Evolutionary conservation across 2,329 filamentous ascomycete species (phyloP).

Genomic region (Emmonsiellopsis sp.): DNA sequence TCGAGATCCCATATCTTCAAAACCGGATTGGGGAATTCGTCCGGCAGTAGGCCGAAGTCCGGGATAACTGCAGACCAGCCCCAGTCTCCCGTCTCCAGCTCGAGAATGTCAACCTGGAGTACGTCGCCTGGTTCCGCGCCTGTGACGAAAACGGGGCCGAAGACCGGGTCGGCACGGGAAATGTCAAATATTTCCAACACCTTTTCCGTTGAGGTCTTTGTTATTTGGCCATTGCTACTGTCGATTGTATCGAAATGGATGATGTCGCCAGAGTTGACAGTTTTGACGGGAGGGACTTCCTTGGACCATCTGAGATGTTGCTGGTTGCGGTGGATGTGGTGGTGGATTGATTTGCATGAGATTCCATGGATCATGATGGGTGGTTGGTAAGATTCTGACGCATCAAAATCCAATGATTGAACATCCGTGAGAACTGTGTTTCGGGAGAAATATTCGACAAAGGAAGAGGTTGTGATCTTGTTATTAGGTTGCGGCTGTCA

Average conservation of each 20-base stretch:
- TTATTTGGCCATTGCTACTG: conserved; percentile 43
- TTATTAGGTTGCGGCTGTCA: too few relatives aligned
- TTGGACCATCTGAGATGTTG: conserved; percentile 43
- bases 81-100: conserved; percentile 36
- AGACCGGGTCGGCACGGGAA: conserved; percentile 37
- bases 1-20: conserved; percentile 44
- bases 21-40: conserved; percentile 36
- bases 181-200: conserved; percentile 35
- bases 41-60: conserved; percentile 41
- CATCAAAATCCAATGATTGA: too few relatives aligned
- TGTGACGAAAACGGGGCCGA: conserved; percentile 42
- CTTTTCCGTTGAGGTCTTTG: conserved; percentile 30
- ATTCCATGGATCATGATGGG: conserved; percentile 13
- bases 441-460: too few relatives aligned
- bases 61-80: conserved; percentile 47
- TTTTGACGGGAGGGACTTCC: conserved; percentile 35
- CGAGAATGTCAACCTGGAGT: conserved; percentile 42
- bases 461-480: too few relatives aligned
- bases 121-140: conserved; percentile 44
- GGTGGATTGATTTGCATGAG: conserved; percentile 17
- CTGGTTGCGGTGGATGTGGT: conserved; percentile 24
- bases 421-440: too few relatives aligned
- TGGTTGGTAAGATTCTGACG: too few relatives aligned
- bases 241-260: conserved; percentile 43
- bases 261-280: conserved; percentile 38